These are phyloP conservation scores for Noccaea caerulescens DNA, from an alignment of 345 rosid species.

Conservation along the genomic window DNA sequence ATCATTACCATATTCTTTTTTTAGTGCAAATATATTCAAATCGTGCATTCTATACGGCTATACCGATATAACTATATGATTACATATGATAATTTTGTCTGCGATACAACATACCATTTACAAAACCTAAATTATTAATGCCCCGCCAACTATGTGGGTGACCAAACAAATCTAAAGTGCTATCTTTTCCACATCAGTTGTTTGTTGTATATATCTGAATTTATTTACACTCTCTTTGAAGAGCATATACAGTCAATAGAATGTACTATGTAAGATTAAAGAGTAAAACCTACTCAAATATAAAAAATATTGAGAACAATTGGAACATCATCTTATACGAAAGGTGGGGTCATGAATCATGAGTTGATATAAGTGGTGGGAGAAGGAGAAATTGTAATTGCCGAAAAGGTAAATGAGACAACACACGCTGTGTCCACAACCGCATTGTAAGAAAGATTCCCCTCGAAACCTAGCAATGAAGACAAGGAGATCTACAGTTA, in stretches of 20 bases:
- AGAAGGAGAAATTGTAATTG: constrained; percentile 27
- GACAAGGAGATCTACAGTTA: constrained; percentile 10
- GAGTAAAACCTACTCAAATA: constrained; percentile 35
- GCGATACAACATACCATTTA: not conserved
- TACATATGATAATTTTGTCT: not conserved
- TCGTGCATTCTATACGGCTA: not conserved
- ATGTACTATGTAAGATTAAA: not conserved
- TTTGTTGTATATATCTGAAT: constrained; percentile 1
- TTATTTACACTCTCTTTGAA: constrained; percentile 12
- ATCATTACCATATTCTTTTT: constrained; percentile 22
- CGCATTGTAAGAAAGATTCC: constrained; percentile 34
- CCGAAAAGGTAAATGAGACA: constrained; percentile 31
- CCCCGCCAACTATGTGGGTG: not conserved
- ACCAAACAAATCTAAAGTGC: not conserved
- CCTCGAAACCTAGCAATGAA: constrained; percentile 29
- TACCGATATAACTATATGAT: not conserved
- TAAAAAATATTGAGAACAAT: not conserved
- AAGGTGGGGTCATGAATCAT: constrained; percentile 35
- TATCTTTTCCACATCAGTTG: not conserved
- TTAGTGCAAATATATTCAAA: constrained; percentile 1
- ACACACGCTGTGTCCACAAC: constrained; percentile 31
- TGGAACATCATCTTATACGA: constrained; percentile 14
- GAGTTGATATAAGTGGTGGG: constrained; percentile 31
- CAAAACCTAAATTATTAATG: not conserved
- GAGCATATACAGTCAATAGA: constrained; percentile 6